Conservation (phyloP, 2,329 filamentous ascomycete species). For the Phialophora tarda region DNA sequence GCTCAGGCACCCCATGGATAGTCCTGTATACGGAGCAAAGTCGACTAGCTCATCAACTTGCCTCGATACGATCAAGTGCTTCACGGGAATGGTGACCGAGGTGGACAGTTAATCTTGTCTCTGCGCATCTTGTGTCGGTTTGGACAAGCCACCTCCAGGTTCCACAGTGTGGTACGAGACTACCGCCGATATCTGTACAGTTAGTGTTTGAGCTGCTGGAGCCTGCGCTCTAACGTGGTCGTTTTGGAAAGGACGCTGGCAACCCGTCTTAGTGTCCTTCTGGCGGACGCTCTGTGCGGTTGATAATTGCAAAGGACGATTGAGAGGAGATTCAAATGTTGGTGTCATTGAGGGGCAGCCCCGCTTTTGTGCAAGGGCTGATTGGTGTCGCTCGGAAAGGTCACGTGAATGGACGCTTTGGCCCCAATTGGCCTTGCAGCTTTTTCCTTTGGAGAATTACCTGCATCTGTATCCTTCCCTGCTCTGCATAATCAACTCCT, state of each 20-base stretch:
- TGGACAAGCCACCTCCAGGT: not conserved
- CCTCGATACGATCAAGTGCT: not conserved
- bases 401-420: not conserved
- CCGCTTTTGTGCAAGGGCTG: not conserved
- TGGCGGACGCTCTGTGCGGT: not conserved
- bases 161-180: not conserved
- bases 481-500: not conserved
- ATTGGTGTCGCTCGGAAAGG: conserved; percentile 3
- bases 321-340: not conserved
- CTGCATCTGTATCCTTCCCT: not conserved
- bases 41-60: conserved; percentile 1
- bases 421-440: not conserved
- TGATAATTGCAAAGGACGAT: not conserved
- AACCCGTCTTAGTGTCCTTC: not conserved
- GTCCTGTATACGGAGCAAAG: not conserved
- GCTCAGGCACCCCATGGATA: not conserved
- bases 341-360: not conserved
- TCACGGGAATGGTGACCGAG: not conserved
- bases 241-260: not conserved
- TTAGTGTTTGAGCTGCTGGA: not conserved
- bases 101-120: not conserved
- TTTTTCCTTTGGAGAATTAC: not conserved
- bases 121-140: not conserved
- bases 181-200: not conserved
- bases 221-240: not conserved